These are phyloP conservation scores for Dipodascopsis uninucleata DNA, from an alignment of 805 yeast genomes.

Conservation along the genomic window DNA sequence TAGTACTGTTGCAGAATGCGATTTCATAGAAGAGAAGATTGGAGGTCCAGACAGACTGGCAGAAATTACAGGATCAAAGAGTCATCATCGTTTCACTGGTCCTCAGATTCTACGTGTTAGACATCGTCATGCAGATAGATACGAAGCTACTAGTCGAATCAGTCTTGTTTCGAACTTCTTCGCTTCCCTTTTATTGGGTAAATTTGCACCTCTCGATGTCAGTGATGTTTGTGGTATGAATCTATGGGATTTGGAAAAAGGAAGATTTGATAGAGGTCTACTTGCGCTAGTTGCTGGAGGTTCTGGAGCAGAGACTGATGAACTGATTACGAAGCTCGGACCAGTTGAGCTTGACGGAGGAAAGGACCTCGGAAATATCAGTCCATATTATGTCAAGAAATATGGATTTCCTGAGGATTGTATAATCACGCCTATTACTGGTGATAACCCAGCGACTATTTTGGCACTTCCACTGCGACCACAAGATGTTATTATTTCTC, in stretches of 20 bases:
- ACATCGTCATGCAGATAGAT: constrained; percentile 49
- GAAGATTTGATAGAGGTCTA: constrained; percentile 54
- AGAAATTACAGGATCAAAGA: constrained; percentile 72
- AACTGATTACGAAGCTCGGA: constrained; percentile 38
- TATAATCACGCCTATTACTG: constrained; percentile 71
- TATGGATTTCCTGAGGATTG: constrained; percentile 60
- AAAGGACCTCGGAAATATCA: constrained; percentile 49
- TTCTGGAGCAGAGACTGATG: constrained; percentile 33
- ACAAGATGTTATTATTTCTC: constrained; percentile 72
- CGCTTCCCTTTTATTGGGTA: constrained; percentile 65
- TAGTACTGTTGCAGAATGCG: constrained; percentile 69
- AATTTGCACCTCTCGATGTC: constrained; percentile 63
- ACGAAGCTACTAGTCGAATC: constrained; percentile 56
- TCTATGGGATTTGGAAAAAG: constrained; percentile 63
- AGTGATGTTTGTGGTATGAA: constrained; percentile 95
- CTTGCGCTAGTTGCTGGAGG: constrained; percentile 43
- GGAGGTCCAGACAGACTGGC: constrained; percentile 64
- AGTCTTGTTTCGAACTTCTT: constrained; percentile 76
- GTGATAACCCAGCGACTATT: constrained; percentile 87
- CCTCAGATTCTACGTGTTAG: constrained; percentile 80
- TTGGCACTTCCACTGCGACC: constrained; percentile 72
- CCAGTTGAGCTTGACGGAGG: constrained; percentile 44
- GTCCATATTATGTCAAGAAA: constrained; percentile 56
- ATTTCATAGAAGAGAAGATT: constrained; percentile 53
- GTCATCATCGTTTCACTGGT: constrained; percentile 87